These are phyloP conservation scores for Plasmodium fragile DNA, from an alignment of 169 alveolate species.

Conservation along the genomic window DNA sequence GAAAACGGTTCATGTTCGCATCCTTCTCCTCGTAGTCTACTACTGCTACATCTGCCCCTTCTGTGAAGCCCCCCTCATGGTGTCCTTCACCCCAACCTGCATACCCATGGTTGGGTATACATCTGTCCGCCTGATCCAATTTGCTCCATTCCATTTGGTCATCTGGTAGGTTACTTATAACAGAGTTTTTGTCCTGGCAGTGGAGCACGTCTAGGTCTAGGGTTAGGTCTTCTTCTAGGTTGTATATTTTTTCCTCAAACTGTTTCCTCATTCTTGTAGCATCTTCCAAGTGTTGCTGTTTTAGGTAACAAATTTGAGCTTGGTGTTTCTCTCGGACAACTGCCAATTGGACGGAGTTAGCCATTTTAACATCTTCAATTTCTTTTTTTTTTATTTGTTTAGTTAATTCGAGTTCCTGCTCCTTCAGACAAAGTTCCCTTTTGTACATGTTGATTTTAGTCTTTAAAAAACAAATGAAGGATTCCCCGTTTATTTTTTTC, in stretches of 20 bases:
- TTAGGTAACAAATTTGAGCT: constrained; percentile 15
- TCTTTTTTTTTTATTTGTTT: constrained; percentile 14
- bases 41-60: background rate
- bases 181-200: background rate
- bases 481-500: constrained; percentile 15
- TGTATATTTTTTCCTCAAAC: constrained; percentile 23
- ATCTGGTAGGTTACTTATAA: background rate
- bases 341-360: background rate
- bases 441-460: constrained; percentile 32
- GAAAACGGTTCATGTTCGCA: background rate
- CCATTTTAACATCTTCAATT: constrained; percentile 5
- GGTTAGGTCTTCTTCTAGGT: constrained; percentile 45
- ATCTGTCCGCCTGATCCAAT: background rate
- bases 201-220: constrained; percentile 22
- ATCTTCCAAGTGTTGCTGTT: constrained; percentile 41
- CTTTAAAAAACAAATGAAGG: constrained; percentile 24
- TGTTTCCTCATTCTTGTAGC: constrained; percentile 21
- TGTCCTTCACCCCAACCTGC: background rate
- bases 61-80: background rate
- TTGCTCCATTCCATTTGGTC: background rate
- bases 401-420: constrained; percentile 6
- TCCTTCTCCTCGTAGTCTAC: background rate
- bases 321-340: constrained; percentile 22
- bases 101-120: background rate
- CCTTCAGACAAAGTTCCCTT: constrained; percentile 17